These are phyloP conservation scores for Dactylella cylindrospora DNA, from an alignment of 2,329 filamentous ascomycete species.

Conservation along the genomic window DNA sequence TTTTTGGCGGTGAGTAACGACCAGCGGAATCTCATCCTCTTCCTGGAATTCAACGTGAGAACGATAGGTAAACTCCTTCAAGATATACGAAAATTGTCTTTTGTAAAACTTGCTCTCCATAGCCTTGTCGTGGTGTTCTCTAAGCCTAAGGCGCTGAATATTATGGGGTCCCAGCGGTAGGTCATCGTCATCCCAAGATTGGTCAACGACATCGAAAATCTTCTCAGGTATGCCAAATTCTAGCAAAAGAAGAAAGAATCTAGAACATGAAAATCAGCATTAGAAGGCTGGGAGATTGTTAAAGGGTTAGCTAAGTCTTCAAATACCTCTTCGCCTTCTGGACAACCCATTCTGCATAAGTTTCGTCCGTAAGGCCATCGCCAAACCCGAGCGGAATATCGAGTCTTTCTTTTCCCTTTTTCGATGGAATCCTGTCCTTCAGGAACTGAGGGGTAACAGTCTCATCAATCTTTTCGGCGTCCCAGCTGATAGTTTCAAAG, in stretches of 20 bases:
- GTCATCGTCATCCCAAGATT: conserved; percentile 74
- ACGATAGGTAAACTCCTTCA: conserved; percentile 64
- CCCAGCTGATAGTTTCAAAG: conserved; percentile 60
- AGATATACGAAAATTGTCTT: conserved; percentile 68
- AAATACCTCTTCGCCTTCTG: conserved; percentile 61
- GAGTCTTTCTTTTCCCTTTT: conserved; percentile 59
- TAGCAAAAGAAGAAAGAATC: conserved; percentile 67
- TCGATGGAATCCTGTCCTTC: conserved; percentile 63
- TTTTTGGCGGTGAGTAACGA: conserved; percentile 56
- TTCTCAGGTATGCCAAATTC: conserved; percentile 70
- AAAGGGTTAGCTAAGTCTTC: background rate
- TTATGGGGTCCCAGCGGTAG: conserved; percentile 68
- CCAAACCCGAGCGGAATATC: conserved; percentile 67
- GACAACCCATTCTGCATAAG: conserved; percentile 76
- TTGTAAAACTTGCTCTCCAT: conserved; percentile 69
- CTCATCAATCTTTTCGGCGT: conserved; percentile 66
- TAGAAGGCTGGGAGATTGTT: background rate
- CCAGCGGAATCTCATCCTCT: conserved; percentile 68
- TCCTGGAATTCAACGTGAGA: conserved; percentile 65
- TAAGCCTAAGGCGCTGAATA: conserved; percentile 64
- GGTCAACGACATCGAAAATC: conserved; percentile 72
- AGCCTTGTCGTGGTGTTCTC: conserved; percentile 62
- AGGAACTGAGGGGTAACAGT: conserved; percentile 71
- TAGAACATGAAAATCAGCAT: conserved; percentile 49
- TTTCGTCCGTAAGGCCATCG: conserved; percentile 67